These are phyloP conservation scores for Phyllosticta capitalensis DNA, from an alignment of 2,329 filamentous ascomycete genomes.

Conservation along the genomic window DNA sequence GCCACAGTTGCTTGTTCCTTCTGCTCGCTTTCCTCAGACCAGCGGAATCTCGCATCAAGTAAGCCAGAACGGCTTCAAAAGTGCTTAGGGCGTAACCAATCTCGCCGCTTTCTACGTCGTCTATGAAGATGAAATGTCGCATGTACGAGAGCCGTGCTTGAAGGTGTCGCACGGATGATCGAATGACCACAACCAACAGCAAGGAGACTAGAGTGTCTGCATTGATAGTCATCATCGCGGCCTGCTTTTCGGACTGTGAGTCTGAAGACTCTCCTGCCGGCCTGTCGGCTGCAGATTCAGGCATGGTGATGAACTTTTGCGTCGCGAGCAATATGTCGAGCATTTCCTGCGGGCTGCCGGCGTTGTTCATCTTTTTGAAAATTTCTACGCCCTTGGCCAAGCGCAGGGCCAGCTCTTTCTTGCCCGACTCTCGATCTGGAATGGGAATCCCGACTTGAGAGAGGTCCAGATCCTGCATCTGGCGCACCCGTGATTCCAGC, in stretches of 20 bases:
- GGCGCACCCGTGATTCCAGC: slow-evolving; percentile 77
- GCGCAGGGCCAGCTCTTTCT: slow-evolving; percentile 69
- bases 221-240: slow-evolving; percentile 56
- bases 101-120: slow-evolving; percentile 93
- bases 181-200: slow-evolving; percentile 82
- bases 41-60: slow-evolving; percentile 73
- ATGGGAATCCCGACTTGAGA: slow-evolving; percentile 87
- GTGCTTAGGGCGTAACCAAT: slow-evolving; percentile 94
- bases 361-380: slow-evolving; percentile 74
- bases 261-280: slow-evolving; percentile 18
- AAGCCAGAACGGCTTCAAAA: slow-evolving; percentile 85
- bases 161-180: slow-evolving; percentile 76
- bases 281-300: slow-evolving; percentile 34
- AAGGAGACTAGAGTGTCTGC: slow-evolving; percentile 90
- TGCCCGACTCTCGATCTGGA: slow-evolving; percentile 66
- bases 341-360: slow-evolving; percentile 82
- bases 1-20: slow-evolving; percentile 79
- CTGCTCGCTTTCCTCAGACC: slow-evolving; percentile 75
- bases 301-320: slow-evolving; percentile 69
- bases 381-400: slow-evolving; percentile 73
- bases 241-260: slow-evolving; percentile 40
- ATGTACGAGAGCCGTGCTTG: slow-evolving; percentile 90
- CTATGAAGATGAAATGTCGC: slow-evolving; percentile 94
- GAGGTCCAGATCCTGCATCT: slow-evolving; percentile 90
- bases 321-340: slow-evolving; percentile 68